Conservation (phyloP, 768 basidiomycete species). For the Lactarius akahatsu region DNA sequence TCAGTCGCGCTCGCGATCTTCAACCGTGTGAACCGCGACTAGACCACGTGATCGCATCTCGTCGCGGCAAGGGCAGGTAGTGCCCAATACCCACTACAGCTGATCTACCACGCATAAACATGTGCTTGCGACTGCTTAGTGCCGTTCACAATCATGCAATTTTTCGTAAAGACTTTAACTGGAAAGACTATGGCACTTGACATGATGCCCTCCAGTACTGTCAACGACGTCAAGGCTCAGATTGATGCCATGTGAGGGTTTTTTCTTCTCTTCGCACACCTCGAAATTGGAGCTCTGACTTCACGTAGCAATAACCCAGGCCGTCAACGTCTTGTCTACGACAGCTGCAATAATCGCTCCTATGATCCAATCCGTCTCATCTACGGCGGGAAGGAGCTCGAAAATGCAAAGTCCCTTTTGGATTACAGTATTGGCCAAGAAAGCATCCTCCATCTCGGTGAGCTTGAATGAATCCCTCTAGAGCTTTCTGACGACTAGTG, state of each 20-base stretch:
- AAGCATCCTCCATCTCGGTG: background rate
- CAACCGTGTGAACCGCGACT: background rate
- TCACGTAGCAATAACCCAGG: background rate
- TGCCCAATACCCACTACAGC: background rate
- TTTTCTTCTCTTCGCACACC: background rate
- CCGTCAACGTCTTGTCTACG: background rate
- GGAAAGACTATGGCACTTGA: background rate
- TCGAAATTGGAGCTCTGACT: background rate
- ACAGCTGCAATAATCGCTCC: background rate
- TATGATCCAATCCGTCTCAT: background rate
- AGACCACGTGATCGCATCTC: background rate
- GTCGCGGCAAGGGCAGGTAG: too few species aligned
- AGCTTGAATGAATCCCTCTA: background rate
- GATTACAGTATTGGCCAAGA: background rate
- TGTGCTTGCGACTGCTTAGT: background rate
- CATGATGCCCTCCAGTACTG: background rate
- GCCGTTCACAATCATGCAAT: background rate
- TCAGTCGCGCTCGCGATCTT: background rate
- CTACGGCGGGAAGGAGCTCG: background rate
- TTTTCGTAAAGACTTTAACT: background rate
- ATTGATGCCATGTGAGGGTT: background rate
- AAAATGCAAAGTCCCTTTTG: background rate
- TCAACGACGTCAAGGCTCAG: background rate
- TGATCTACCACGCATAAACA: background rate
- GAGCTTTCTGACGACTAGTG: background rate